Percentiles rank a stretch among this genome's conserved stretches.
These are phyloP conservation scores for Anacardium occidentale DNA, from an alignment of 345 rosid genomes.

Conservation along the genomic window DNA sequence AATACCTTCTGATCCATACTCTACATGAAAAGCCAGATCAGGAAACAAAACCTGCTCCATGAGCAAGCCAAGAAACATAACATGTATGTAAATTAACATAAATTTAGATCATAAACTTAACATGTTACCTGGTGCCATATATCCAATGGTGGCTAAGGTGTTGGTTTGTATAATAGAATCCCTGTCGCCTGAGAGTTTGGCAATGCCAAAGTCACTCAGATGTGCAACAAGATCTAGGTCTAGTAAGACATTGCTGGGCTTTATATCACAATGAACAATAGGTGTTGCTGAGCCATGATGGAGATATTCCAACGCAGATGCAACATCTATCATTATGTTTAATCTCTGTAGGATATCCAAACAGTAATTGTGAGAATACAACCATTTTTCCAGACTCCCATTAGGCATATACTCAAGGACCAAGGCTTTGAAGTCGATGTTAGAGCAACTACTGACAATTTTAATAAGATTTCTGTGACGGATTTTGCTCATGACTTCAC, in stretches of 20 bases:
- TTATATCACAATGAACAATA: neutral
- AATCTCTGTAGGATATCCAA: neutral
- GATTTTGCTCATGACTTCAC: conserved; percentile 12
- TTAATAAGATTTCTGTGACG: neutral
- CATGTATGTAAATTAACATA: neutral
- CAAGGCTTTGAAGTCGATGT: neutral
- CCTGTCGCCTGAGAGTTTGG: neutral
- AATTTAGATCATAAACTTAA: neutral
- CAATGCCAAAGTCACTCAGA: conserved; percentile 9
- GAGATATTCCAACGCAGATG: neutral
- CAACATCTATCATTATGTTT: neutral
- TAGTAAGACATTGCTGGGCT: neutral
- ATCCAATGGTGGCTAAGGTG: conserved; percentile 10
- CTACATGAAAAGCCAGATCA: neutral
- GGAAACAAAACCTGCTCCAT: neutral
- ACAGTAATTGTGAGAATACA: neutral
- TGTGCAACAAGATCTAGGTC: neutral
- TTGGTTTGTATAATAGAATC: neutral
- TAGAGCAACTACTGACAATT: conserved; percentile 3
- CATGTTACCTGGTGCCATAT: conserved; percentile 11
- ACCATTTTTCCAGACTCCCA: conserved; percentile 1
- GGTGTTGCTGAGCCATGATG: neutral
- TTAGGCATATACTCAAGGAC: neutral
- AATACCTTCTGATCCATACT: conserved; percentile 21
- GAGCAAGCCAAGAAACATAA: neutral